These are phyloP conservation scores for Candida caryicola DNA, from an alignment of 805 yeast species.

Conservation along the genomic window DNA sequence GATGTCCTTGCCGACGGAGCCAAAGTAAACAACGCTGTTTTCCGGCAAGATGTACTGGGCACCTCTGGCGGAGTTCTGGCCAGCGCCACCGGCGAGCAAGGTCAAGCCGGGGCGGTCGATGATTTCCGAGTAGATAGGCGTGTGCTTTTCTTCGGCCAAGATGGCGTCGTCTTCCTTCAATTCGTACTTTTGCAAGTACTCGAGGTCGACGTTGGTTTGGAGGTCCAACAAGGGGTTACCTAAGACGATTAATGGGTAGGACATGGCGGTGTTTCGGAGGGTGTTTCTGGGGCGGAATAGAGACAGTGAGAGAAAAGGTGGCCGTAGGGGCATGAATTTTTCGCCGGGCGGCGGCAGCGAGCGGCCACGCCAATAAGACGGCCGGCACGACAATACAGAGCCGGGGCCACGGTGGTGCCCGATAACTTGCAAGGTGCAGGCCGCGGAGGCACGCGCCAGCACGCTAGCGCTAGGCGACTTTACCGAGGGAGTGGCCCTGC, in stretches of 20 bases:
- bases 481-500: too few species aligned
- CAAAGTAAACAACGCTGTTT: constrained; percentile 85
- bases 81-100: constrained; percentile 97
- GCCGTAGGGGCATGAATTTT: background rate
- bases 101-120: constrained; percentile 57
- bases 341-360: too few species aligned
- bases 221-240: constrained; percentile 92
- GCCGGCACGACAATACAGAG: too few species aligned
- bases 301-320: background rate
- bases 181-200: constrained; percentile 73
- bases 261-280: constrained; percentile 32
- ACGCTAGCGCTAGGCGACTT: too few species aligned
- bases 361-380: too few species aligned
- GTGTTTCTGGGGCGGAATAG: background rate
- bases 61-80: constrained; percentile 98
- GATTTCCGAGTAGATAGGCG: constrained; percentile 83
- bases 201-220: constrained; percentile 70
- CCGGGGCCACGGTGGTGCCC: too few species aligned
- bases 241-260: constrained; percentile 73
- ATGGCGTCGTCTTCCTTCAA: constrained; percentile 94
- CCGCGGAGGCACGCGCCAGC: too few species aligned
- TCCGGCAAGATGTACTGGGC: constrained; percentile 89
- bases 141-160: constrained; percentile 76
- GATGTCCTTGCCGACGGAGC: constrained; percentile 92
- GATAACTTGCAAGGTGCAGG: too few species aligned